Evolutionary conservation across 2,329 filamentous ascomycete genomes (phyloP).

Genomic region (Coniochaeta sp.): DNA sequence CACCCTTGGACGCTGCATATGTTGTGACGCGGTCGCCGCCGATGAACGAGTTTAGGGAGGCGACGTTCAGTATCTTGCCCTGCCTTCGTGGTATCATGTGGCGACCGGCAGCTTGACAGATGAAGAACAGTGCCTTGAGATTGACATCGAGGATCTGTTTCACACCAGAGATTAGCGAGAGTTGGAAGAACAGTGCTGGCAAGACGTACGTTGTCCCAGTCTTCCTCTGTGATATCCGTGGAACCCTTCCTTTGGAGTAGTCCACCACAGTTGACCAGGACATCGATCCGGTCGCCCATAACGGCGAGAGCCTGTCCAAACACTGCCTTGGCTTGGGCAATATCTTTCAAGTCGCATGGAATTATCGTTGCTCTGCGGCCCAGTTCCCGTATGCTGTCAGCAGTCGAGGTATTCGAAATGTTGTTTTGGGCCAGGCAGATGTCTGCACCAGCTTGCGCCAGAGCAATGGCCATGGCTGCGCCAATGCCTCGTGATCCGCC

Average conservation of each 20-base stretch:
- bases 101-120: constrained; percentile 5
- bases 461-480: constrained; percentile 3
- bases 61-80: constrained; percentile 4
- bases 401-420: neutral
- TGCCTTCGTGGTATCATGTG: neutral
- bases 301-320: neutral
- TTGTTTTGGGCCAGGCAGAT: neutral
- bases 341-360: neutral
- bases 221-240: neutral
- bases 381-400: neutral
- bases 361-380: neutral
- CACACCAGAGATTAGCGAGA: too few species aligned
- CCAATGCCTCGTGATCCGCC: constrained; percentile 4
- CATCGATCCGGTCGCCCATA: constrained; percentile 1
- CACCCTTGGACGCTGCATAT: constrained; percentile 2
- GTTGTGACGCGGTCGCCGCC: neutral
- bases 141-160: constrained; percentile 2
- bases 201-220: constrained; percentile 1
- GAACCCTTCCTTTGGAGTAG: neutral
- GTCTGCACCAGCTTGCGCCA: neutral
- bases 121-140: constrained; percentile 1
- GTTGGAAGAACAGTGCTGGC: too few species aligned
- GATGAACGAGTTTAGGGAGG: constrained; percentile 1
- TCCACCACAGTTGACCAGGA: constrained; percentile 3
- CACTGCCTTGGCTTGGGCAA: neutral